phyloP scores from a whole-genome alignment of 2,329 filamentous ascomycete genomes.

The Fusarium neocosmosporiellum region DNA sequence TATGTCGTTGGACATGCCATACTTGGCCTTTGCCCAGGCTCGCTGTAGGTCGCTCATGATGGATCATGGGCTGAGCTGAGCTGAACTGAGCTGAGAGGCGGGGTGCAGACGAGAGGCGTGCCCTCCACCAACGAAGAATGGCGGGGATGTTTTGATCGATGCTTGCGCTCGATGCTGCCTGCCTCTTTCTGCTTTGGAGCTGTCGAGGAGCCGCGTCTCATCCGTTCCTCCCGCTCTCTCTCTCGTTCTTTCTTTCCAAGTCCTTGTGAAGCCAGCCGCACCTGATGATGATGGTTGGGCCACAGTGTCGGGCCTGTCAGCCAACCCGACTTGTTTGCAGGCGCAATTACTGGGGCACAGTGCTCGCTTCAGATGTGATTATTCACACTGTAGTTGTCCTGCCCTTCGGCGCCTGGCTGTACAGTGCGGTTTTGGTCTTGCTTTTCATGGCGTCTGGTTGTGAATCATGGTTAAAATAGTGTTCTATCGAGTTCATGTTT shows the following conservation, averaged over 20 bases:
- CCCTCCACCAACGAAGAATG: slow-evolving; percentile 19
- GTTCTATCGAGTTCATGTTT: background rate
- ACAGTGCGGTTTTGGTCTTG: slow-evolving; percentile 12
- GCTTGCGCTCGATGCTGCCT: slow-evolving; percentile 11
- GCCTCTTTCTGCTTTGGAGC: background rate
- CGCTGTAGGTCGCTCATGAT: slow-evolving; percentile 85
- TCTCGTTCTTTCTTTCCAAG: background rate
- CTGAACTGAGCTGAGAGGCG: slow-evolving; percentile 15
- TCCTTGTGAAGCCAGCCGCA: slow-evolving; percentile 9
- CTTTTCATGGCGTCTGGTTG: background rate
- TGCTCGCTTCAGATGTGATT: background rate
- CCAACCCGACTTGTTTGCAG: slow-evolving; percentile 27
- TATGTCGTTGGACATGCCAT: slow-evolving; percentile 65
- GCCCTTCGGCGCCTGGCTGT: accelerated
- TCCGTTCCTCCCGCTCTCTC: slow-evolving; percentile 10
- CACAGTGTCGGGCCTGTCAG: slow-evolving; percentile 1
- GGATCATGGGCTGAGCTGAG: slow-evolving; percentile 24
- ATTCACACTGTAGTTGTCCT: background rate
- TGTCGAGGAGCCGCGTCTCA: slow-evolving; percentile 6
- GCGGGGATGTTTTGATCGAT: slow-evolving; percentile 11
- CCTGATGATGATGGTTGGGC: slow-evolving; percentile 33
- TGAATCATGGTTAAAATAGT: background rate
- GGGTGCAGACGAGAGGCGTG: slow-evolving; percentile 28
- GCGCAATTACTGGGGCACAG: slow-evolving; percentile 34
- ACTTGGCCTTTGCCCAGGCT: slow-evolving; percentile 80